phyloP scores from a whole-genome alignment of 2,329 filamentous ascomycete species.

The Calcarisporium arbuscula region DNA sequence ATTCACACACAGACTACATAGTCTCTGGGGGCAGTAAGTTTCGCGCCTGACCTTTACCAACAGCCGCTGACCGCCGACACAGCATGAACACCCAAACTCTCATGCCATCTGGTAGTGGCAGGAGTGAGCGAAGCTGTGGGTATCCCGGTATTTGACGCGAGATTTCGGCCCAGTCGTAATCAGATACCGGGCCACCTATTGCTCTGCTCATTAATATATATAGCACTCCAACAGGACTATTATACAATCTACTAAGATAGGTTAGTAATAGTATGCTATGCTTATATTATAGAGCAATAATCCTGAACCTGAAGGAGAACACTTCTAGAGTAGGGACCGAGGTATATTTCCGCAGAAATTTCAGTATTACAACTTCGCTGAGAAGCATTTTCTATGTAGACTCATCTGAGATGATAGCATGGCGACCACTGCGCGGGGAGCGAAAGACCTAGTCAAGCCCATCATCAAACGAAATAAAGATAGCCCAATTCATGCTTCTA shows the following conservation, averaged over 20 bases:
- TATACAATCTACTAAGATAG: conserved; percentile 2
- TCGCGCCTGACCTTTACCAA: no score
- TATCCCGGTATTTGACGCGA: conserved; percentile 10
- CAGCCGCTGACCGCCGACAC: no score
- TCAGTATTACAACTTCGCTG: conserved; percentile 11
- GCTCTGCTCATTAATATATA: conserved; percentile 13
- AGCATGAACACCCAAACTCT: no score
- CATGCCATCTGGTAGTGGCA: conserved; percentile 7
- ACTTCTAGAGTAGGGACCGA: conserved; percentile 10
- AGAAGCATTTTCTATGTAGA: conserved; percentile 9
- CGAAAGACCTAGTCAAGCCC: conserved; percentile 12
- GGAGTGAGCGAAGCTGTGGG: conserved; percentile 3
- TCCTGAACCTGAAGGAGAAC: conserved; percentile 9
- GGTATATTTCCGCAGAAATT: conserved; percentile 6
- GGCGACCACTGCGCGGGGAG: conserved; percentile 4
- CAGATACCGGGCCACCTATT: conserved; percentile 7
- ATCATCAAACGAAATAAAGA: conserved; percentile 11
- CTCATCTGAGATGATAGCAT: conserved; percentile 5
- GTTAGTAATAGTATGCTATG: neutral
- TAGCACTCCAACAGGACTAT: conserved; percentile 11
- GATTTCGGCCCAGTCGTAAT: conserved; percentile 12
- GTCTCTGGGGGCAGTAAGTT: no score
- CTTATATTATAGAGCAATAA: no score
- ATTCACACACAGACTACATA: no score
- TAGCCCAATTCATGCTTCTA: conserved; percentile 9